Evolutionary conservation across 306 rosid genomes (phyloP).

Genomic region (Ochetophila trinervis): DNA sequence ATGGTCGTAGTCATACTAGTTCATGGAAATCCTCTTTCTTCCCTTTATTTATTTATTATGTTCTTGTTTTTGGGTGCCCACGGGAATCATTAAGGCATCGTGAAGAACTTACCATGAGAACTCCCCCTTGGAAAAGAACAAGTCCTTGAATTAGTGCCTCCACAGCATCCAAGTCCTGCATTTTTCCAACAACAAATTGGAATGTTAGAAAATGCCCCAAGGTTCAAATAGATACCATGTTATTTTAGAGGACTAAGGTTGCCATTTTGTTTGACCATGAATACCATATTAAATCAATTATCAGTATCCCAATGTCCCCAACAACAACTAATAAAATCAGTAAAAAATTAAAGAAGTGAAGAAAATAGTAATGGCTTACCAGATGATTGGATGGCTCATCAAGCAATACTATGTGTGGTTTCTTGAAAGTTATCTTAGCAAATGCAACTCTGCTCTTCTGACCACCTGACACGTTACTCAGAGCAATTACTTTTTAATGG

Average conservation of each 20-base stretch:
- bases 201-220: background rate
- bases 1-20: background rate
- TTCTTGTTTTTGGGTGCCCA: background rate
- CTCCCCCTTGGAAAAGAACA: conserved; percentile 97
- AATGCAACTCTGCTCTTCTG: conserved; percentile 99
- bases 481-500: conserved; percentile 11
- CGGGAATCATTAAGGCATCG: background rate
- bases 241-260: background rate
- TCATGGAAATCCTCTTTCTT: background rate
- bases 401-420: conserved; percentile 94
- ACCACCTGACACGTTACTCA: conserved; percentile 61
- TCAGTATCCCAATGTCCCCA: background rate
- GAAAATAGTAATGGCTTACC: conserved; percentile 38
- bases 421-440: conserved; percentile 94
- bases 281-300: background rate
- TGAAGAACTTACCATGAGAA: conserved; percentile 72
- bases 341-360: conserved; percentile 17
- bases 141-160: conserved; percentile 99
- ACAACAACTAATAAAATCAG: background rate
- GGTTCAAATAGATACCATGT: too few species aligned
- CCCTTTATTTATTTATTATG: background rate
- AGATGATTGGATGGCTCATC: conserved; percentile 99
- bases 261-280: background rate
- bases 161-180: conserved; percentile 98
- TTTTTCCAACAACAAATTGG: conserved; percentile 6